Percentiles rank a stretch among this genome's conserved stretches.
These are phyloP conservation scores for Spathaspora sp. DNA, from an alignment of 1,139 yeast genomes.

Conservation along the genomic window DNA sequence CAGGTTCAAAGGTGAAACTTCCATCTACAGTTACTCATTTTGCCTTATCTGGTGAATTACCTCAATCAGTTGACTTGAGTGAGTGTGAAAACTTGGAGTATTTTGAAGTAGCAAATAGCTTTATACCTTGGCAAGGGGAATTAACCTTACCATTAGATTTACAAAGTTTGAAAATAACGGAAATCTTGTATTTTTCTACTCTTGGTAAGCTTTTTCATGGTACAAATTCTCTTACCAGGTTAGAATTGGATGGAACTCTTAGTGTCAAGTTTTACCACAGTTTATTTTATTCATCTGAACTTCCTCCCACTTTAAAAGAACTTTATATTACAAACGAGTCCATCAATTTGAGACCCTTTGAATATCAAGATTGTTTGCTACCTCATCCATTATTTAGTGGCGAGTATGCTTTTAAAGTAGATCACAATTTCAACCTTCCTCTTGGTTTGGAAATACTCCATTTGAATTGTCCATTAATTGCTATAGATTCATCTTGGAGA, in stretches of 20 bases:
- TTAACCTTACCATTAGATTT: background rate
- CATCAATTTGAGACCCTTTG: background rate
- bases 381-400: constrained; percentile 3
- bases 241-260: constrained; percentile 4
- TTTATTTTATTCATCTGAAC: constrained; percentile 1
- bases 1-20: background rate
- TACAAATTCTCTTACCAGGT: background rate
- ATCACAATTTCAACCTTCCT: constrained; percentile 1
- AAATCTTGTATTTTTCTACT: background rate
- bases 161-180: background rate
- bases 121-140: background rate
- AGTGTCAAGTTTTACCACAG: constrained; percentile 2
- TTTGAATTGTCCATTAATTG: constrained; percentile 2
- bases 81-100: background rate
- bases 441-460: background rate
- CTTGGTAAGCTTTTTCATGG: constrained; percentile 2
- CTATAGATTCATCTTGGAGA: constrained; percentile 4
- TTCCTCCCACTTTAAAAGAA: constrained; percentile 4
- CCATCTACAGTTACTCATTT: constrained; percentile 1
- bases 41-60: background rate
- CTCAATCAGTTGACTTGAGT: constrained; percentile 1
- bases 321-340: constrained; percentile 3
- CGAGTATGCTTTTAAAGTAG: constrained; percentile 3
- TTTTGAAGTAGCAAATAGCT: background rate
- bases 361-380: background rate